Evolutionary conservation across 192 early-diverging fungal species (phyloP).

Genomic region (Backusella tarrabulga): DNA sequence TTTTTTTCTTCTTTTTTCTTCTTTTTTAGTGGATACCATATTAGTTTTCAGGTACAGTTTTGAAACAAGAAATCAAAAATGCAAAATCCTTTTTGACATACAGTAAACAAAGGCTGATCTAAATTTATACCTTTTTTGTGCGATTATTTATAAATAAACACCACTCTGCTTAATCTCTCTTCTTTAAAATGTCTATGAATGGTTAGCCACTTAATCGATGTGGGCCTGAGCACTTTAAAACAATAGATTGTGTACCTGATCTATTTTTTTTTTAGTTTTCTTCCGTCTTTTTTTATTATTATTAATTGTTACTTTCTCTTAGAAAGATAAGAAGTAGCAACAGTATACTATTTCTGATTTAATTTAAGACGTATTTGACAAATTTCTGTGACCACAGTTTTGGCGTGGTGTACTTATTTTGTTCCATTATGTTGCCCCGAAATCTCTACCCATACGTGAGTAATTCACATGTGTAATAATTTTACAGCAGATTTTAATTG

Average conservation of each 20-base stretch:
- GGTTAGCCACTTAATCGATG: not conserved
- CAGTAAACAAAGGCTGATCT: not conserved
- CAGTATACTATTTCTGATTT: not conserved
- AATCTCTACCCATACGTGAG: not conserved
- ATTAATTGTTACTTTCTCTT: not conserved
- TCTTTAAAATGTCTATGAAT: not conserved
- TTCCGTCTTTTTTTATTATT: not conserved
- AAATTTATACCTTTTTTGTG: not conserved
- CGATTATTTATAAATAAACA: not conserved
- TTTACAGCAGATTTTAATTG: not conserved
- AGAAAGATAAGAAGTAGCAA: not conserved
- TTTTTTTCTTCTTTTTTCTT: not conserved
- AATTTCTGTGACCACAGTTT: not conserved
- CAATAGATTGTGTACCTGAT: not conserved
- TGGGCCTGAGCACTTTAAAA: not conserved
- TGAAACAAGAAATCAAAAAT: not conserved
- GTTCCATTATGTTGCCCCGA: not conserved
- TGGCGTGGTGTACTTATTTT: not conserved
- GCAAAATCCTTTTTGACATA: not conserved
- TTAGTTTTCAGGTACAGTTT: not conserved
- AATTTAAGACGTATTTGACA: not conserved
- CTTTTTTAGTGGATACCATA: not conserved
- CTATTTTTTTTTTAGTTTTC: not conserved
- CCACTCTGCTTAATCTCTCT: not conserved
- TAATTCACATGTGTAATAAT: not conserved